Evolutionary conservation across 2,329 filamentous ascomycete species (phyloP).

Genomic region (Parascedosporium putredinis): DNA sequence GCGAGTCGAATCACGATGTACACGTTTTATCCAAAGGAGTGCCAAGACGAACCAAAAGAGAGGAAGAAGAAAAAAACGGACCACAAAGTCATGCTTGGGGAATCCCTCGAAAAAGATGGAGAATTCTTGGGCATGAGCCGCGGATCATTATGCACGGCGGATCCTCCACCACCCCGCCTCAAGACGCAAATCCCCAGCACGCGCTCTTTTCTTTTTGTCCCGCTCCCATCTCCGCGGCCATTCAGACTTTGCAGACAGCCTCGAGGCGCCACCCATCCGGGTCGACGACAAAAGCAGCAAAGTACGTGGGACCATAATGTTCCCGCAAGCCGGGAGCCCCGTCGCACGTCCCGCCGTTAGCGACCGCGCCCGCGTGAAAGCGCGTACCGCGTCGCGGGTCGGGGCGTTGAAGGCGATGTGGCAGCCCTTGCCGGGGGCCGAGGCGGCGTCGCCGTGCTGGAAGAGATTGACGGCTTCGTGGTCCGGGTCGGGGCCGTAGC

Average conservation of each 20-base stretch:
- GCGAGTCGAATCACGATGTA: too few relatives aligned
- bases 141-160: too few relatives aligned
- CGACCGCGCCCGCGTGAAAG: slow-evolving; percentile 20
- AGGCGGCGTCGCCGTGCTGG: slow-evolving; percentile 15
- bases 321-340: slow-evolving; percentile 20
- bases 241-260: slow-evolving; percentile 16
- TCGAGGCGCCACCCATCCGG: slow-evolving; percentile 23
- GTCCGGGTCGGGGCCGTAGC: slow-evolving; percentile 18
- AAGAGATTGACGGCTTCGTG: slow-evolving; percentile 22
- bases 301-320: slow-evolving; percentile 22
- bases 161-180: too few relatives aligned
- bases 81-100: too few relatives aligned
- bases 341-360: slow-evolving; percentile 18
- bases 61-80: too few relatives aligned
- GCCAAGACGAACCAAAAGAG: too few relatives aligned
- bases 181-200: too few relatives aligned
- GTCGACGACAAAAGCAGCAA: slow-evolving; percentile 23
- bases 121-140: too few relatives aligned
- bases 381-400: slow-evolving; percentile 17
- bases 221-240: too few relatives aligned
- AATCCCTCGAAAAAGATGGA: too few relatives aligned
- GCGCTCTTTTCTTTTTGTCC: too few relatives aligned
- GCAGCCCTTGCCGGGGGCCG: slow-evolving; percentile 17
- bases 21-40: too few relatives aligned
- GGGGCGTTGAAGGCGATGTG: slow-evolving; percentile 24